Percentiles rank a stretch among this genome's conserved stretches.
These are phyloP conservation scores for Eimeria mitis DNA, from an alignment of 169 alveolate genomes.

Conservation along the genomic window DNA sequence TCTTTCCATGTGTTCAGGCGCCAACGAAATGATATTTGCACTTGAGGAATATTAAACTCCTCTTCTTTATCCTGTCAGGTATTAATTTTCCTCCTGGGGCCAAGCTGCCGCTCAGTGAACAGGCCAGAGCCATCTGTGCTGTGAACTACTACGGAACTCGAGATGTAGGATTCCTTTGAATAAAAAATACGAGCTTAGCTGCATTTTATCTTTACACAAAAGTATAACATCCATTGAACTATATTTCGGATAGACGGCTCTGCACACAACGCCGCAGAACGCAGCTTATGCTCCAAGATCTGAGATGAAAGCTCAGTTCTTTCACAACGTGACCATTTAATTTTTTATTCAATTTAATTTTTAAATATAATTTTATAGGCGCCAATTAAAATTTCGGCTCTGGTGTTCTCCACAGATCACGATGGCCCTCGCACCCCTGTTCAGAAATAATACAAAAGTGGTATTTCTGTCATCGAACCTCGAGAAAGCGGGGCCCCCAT, in stretches of 20 bases:
- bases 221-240: not conserved
- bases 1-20: not conserved
- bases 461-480: not conserved
- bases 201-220: not conserved
- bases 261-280: not conserved
- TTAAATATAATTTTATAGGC: not conserved
- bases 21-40: not conserved
- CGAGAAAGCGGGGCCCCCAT: slow-evolving; percentile 1
- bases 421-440: slow-evolving; percentile 18
- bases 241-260: not conserved
- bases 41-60: not conserved
- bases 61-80: not conserved
- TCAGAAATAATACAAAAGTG: not conserved
- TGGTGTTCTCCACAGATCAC: slow-evolving; percentile 1
- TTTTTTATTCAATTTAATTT: not conserved
- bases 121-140: slow-evolving; percentile 39
- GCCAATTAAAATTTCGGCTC: not conserved
- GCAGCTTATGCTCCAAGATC: not conserved
- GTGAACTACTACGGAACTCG: slow-evolving; percentile 73
- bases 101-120: slow-evolving; percentile 27
- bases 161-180: not conserved
- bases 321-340: not conserved
- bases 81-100: slow-evolving; percentile 23
- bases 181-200: not conserved
- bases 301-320: not conserved